Evolutionary conservation across 169 alveolate genomes (phyloP).

Genomic region (Cryptosporidium muris): DNA sequence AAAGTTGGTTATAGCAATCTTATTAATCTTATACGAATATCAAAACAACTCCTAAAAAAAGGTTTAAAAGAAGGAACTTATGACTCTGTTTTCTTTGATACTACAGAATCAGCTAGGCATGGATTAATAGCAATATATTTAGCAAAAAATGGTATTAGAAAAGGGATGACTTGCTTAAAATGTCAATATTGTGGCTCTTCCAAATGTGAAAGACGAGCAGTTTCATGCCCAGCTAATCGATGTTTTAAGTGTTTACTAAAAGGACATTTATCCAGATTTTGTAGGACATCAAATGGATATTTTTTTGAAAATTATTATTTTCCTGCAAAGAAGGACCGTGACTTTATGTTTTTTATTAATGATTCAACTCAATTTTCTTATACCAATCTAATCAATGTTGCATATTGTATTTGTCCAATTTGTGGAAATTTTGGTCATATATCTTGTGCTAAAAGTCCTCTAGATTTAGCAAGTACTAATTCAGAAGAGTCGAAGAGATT

Average conservation of each 20-base stretch:
- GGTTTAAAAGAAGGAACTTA: neutral
- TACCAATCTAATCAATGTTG: neutral
- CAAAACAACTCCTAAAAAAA: conserved; percentile 2
- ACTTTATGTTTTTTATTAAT: neutral
- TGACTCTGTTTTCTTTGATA: conserved; percentile 12
- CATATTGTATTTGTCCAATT: conserved; percentile 36
- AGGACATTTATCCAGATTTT: conserved; percentile 37
- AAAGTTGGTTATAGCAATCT: neutral
- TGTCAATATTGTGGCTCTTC: conserved; percentile 70
- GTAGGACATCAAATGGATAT: conserved; percentile 14
- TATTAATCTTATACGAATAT: neutral
- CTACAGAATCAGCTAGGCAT: conserved; percentile 4
- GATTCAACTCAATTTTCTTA: neutral
- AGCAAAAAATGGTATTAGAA: conserved; percentile 46
- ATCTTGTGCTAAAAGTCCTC: conserved; percentile 7
- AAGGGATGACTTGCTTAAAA: conserved; percentile 8
- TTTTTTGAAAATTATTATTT: conserved; percentile 16
- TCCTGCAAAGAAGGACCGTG: conserved; percentile 34
- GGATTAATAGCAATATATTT: conserved; percentile 39
- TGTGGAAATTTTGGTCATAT: conserved; percentile 44
- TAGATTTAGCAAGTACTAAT: conserved; percentile 4
- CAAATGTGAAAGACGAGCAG: conserved; percentile 33
- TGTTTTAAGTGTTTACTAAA: conserved; percentile 56
- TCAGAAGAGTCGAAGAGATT: neutral
- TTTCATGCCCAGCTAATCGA: conserved; percentile 35